A percentile compares a stretch with the other conserved stretches of the same genome.
These are phyloP conservation scores for Trypanosoma vivax DNA, from an alignment of 208 protist genomes.

Conservation along the genomic window DNA sequence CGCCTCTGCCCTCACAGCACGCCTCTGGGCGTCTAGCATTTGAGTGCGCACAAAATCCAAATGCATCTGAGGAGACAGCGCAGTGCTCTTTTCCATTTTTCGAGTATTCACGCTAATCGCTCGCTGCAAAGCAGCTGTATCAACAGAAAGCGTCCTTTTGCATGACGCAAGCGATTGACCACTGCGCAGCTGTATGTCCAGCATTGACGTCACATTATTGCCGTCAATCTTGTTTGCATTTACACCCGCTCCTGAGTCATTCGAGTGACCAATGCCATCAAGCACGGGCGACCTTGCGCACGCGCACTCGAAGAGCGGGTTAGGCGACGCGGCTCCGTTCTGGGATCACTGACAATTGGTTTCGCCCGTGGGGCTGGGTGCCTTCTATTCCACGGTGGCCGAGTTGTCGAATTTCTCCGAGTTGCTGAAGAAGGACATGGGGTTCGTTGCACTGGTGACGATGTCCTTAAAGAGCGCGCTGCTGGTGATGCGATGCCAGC, in stretches of 20 bases:
- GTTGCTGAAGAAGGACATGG: slow-evolving; percentile 14
- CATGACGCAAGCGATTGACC: too few species aligned
- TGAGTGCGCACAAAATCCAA: slow-evolving; percentile 13
- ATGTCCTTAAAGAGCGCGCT: neutral
- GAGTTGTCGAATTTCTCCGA: slow-evolving; percentile 7
- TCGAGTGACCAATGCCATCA: slow-evolving; percentile 2
- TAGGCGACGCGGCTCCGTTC: slow-evolving; percentile 20
- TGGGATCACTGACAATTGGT: slow-evolving; percentile 45
- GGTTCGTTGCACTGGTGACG: slow-evolving; percentile 14
- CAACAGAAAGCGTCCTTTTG: too few species aligned
- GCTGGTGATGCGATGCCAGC: neutral
- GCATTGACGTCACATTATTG: neutral
- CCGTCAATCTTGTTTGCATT: neutral
- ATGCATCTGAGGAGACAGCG: neutral
- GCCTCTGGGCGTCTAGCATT: slow-evolving; percentile 16
- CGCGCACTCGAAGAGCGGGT: slow-evolving; percentile 1
- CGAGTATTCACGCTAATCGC: neutral
- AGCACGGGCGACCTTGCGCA: slow-evolving; percentile 3
- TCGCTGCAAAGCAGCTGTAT: too few species aligned
- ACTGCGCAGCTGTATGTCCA: too few species aligned
- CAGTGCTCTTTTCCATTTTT: neutral
- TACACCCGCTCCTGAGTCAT: neutral
- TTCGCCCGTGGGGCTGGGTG: slow-evolving; percentile 34
- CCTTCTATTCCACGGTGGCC: slow-evolving; percentile 65
- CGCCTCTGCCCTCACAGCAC: slow-evolving; percentile 23